Evolutionary conservation across 768 basidiomycete species (phyloP).

Genomic region (Galerina sulciceps): DNA sequence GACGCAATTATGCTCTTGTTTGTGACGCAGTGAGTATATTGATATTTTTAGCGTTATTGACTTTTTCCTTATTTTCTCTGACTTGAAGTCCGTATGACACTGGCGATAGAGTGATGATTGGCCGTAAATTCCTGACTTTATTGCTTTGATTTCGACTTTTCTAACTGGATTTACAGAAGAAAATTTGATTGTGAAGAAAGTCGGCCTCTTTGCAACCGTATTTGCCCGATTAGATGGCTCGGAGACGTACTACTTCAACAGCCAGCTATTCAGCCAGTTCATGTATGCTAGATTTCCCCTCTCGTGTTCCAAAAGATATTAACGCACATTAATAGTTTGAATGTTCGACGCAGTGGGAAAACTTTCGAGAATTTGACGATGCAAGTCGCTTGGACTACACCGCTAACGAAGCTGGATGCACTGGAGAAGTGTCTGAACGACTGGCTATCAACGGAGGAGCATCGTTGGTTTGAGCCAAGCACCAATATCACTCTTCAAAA

Average conservation of each 20-base stretch:
- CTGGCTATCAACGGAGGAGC: conserved; percentile 80
- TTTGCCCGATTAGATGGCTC: conserved; percentile 77
- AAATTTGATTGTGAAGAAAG: conserved; percentile 77
- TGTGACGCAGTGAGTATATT: conserved; percentile 72
- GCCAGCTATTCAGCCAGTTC: conserved; percentile 74
- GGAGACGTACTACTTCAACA: conserved; percentile 83
- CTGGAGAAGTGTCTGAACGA: conserved; percentile 70
- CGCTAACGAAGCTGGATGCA: conserved; percentile 70
- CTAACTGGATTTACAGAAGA: conserved; percentile 45
- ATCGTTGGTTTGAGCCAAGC: conserved; percentile 75
- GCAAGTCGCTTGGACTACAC: conserved; percentile 79
- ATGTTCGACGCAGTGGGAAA: conserved; percentile 78
- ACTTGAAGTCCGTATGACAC: conserved; percentile 72
- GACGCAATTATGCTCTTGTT: conserved; percentile 85
- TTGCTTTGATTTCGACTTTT: neutral
- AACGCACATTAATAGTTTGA: conserved; percentile 47
- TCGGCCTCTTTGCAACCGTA: conserved; percentile 80
- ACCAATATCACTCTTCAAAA: conserved; percentile 67
- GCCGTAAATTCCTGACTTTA: conserved; percentile 38
- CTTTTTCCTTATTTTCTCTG: conserved; percentile 11
- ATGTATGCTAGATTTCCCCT: conserved; percentile 43
- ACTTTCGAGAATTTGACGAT: conserved; percentile 69
- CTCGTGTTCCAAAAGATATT: neutral
- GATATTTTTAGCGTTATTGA: neutral
- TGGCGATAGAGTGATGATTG: conserved; percentile 82